These are phyloP conservation scores for Diaporthe sp. DNA, from an alignment of 2,329 filamentous ascomycete genomes.

Conservation along the genomic window DNA sequence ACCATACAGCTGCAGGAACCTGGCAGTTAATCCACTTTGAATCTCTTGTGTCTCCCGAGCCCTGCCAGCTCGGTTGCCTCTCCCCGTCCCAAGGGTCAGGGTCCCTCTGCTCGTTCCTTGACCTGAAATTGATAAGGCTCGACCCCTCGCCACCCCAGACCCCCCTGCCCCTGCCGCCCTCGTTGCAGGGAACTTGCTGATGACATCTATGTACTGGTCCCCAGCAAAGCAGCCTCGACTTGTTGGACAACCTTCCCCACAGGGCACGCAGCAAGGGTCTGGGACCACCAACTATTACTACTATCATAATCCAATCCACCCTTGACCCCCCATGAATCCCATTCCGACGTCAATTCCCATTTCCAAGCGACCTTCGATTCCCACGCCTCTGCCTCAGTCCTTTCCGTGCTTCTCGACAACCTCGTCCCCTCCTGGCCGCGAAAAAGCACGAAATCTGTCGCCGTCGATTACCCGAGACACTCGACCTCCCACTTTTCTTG, in stretches of 20 bases:
- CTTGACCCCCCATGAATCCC: constrained; percentile 29
- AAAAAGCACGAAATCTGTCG: background rate
- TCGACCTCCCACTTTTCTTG: background rate
- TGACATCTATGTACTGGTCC: constrained; percentile 19
- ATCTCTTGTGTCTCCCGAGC: background rate
- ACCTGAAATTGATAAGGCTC: constrained; percentile 1
- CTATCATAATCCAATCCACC: constrained; percentile 25
- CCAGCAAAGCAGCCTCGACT: constrained; percentile 27
- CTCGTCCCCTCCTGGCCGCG: constrained; percentile 1
- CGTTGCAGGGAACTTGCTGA: constrained; percentile 26
- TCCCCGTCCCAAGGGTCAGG: background rate
- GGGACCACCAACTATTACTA: constrained; percentile 29
- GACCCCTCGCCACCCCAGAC: background rate
- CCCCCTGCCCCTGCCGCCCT: constrained; percentile 1
- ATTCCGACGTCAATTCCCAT: constrained; percentile 29
- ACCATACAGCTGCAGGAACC: background rate
- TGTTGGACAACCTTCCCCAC: constrained; percentile 28
- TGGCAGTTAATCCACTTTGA: background rate
- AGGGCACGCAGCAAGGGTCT: constrained; percentile 26
- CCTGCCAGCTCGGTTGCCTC: background rate
- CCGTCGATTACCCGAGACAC: background rate
- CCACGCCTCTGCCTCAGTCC: constrained; percentile 6
- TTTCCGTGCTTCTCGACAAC: constrained; percentile 14
- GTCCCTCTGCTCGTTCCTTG: constrained; percentile 19
- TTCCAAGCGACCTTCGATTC: constrained; percentile 5